Percentiles rank a stretch among this genome's conserved stretches.
phyloP scores from a whole-genome alignment of 108 stramenopile species.

The Cylindrotheca closterium region DNA sequence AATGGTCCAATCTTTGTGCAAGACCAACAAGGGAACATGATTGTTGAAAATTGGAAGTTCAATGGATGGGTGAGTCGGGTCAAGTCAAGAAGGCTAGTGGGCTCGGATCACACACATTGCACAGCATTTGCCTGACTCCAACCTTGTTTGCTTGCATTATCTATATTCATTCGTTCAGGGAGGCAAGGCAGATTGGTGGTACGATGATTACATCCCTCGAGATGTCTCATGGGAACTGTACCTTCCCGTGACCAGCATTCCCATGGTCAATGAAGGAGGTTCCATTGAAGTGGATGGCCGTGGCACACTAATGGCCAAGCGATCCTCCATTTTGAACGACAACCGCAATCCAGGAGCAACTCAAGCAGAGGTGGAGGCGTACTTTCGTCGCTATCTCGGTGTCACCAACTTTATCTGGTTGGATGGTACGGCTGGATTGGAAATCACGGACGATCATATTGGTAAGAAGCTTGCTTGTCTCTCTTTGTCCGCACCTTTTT shows the following conservation, averaged over 20 bases:
- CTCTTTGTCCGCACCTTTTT: no score
- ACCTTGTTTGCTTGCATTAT: no score
- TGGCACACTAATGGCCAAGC: constrained; percentile 51
- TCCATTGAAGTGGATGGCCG: constrained; percentile 48
- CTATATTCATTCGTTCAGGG: no score
- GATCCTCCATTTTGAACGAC: constrained; percentile 35
- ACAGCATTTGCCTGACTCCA: no score
- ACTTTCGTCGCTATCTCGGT: constrained; percentile 39
- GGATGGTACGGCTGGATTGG: constrained; percentile 26
- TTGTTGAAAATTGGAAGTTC: constrained; percentile 38
- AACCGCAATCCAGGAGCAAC: constrained; percentile 44
- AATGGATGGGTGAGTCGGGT: constrained; percentile 47
- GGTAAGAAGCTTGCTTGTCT: no score
- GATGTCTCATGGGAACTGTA: constrained; percentile 11
- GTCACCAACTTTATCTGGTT: constrained; percentile 52
- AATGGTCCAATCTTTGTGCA: constrained; percentile 50
- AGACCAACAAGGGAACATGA: constrained; percentile 9
- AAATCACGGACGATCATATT: constrained; percentile 51
- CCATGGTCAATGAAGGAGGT: constrained; percentile 50
- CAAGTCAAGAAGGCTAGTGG: background rate
- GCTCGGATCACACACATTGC: background rate
- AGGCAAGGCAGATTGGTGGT: no score
- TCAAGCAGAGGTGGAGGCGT: constrained; percentile 38
- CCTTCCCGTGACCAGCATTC: constrained; percentile 16
- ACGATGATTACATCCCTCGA: constrained; percentile 28